Evolutionary conservation across 306 rosid genomes (phyloP).

Genomic region (Adenanthera pavonina): DNA sequence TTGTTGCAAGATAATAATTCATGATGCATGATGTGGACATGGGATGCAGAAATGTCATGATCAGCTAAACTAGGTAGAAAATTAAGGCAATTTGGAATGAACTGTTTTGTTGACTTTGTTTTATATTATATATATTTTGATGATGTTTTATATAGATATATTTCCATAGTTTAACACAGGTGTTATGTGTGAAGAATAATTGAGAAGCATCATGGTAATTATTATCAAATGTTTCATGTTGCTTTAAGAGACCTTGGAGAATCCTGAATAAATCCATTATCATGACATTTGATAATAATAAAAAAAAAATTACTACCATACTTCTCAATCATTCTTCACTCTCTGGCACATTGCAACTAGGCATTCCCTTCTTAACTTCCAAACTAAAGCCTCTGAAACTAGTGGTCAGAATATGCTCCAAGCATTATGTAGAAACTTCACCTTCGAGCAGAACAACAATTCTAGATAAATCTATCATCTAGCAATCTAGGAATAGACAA

Average conservation of each 20-base stretch:
- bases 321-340: background rate
- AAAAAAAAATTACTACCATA: background rate
- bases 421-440: background rate
- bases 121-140: background rate
- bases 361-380: background rate
- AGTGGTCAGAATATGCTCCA: background rate
- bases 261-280: background rate
- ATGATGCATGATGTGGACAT: slow-evolving; percentile 4
- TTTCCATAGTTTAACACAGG: background rate
- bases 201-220: background rate
- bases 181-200: background rate
- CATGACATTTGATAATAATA: background rate
- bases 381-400: background rate
- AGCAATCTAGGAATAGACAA: background rate
- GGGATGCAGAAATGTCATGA: slow-evolving; percentile 13
- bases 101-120: slow-evolving; percentile 8
- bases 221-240: background rate
- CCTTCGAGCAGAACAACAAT: background rate
- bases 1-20: slow-evolving; percentile 17
- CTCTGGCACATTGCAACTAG: background rate
- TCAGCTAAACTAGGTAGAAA: background rate
- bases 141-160: background rate
- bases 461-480: background rate
- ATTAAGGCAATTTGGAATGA: background rate
- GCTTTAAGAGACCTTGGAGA: background rate